Percentiles rank a stretch among this genome's conserved stretches.
Evolutionary conservation across 768 basidiomycete genomes (phyloP).

Genomic region (Boletales sp.): DNA sequence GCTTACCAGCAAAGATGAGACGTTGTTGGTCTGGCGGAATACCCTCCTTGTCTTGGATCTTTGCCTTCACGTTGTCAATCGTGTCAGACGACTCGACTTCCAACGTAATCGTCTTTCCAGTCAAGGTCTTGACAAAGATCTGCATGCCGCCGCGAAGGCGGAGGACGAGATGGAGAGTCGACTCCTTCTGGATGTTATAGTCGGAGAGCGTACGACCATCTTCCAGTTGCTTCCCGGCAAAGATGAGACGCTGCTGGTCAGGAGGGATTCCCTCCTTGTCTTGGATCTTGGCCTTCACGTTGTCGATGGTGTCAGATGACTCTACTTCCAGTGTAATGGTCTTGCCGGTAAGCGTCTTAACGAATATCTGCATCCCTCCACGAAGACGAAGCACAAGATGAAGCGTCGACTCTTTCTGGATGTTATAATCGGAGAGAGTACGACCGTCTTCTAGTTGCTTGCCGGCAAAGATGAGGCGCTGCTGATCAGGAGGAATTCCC

Average conservation of each 20-base stretch:
- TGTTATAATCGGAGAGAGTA: slow-evolving; percentile 87
- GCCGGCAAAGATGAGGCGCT: slow-evolving; percentile 88
- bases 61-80: slow-evolving; percentile 73
- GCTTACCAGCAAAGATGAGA: slow-evolving; percentile 78
- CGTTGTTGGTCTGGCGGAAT: slow-evolving; percentile 78
- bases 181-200: slow-evolving; percentile 84
- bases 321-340: slow-evolving; percentile 93
- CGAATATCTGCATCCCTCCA: slow-evolving; percentile 90
- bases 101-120: slow-evolving; percentile 73
- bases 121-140: slow-evolving; percentile 68
- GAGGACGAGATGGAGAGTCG: slow-evolving; percentile 70
- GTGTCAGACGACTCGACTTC: slow-evolving; percentile 76
- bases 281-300: slow-evolving; percentile 80
- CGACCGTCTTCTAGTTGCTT: slow-evolving; percentile 92
- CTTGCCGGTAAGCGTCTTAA: slow-evolving; percentile 86
- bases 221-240: slow-evolving; percentile 92
- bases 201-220: slow-evolving; percentile 87
- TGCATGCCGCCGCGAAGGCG: slow-evolving; percentile 73
- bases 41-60: slow-evolving; percentile 80
- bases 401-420: slow-evolving; percentile 86
- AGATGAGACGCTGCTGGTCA: slow-evolving; percentile 87
- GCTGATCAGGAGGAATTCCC: slow-evolving; percentile 84
- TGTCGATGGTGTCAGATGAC: slow-evolving; percentile 90
- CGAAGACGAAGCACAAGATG: slow-evolving; percentile 70
- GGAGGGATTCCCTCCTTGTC: slow-evolving; percentile 81